phyloP scores from a whole-genome alignment of 345 rosid genomes.

The Microthlaspi erraticum region DNA sequence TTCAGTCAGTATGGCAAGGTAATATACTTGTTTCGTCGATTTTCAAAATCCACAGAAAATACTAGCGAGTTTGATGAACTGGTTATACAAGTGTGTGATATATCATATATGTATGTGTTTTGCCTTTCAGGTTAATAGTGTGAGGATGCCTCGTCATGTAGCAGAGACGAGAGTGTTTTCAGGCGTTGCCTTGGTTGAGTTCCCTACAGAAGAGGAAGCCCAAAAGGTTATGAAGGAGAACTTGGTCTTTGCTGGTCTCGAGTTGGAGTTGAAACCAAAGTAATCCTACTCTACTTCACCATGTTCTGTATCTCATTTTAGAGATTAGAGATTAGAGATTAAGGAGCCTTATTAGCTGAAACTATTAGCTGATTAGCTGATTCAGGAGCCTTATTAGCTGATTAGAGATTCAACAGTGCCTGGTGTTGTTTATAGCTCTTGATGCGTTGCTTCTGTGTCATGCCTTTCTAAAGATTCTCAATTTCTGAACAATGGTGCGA shows the following conservation, averaged over 20 bases:
- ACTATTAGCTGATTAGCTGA: background rate
- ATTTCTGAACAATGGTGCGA: background rate
- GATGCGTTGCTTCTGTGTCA: slow-evolving; percentile 23
- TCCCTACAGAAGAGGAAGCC: slow-evolving; percentile 78
- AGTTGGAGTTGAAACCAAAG: slow-evolving; percentile 83
- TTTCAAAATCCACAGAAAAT: too few species aligned
- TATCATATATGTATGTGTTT: slow-evolving; percentile 4
- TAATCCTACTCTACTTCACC: slow-evolving; percentile 43
- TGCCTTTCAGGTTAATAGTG: slow-evolving; percentile 69
- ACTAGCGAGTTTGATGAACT: too few species aligned
- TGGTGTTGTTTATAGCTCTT: background rate
- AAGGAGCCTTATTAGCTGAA: too few species aligned
- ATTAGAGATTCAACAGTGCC: background rate
- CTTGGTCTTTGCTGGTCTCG: slow-evolving; percentile 69
- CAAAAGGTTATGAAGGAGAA: slow-evolving; percentile 59
- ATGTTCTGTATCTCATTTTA: slow-evolving; percentile 29
- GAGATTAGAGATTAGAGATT: too few species aligned
- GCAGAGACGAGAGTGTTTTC: slow-evolving; percentile 68
- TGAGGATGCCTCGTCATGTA: slow-evolving; percentile 89
- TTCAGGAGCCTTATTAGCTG: background rate
- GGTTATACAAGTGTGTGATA: too few species aligned
- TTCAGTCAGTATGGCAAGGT: slow-evolving; percentile 80
- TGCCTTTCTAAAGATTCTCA: background rate
- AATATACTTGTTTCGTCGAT: too few species aligned
- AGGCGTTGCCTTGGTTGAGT: slow-evolving; percentile 90